Evolutionary conservation across 2,329 filamentous ascomycete species (phyloP).

Genomic region (Ampelomyces quisqualis): DNA sequence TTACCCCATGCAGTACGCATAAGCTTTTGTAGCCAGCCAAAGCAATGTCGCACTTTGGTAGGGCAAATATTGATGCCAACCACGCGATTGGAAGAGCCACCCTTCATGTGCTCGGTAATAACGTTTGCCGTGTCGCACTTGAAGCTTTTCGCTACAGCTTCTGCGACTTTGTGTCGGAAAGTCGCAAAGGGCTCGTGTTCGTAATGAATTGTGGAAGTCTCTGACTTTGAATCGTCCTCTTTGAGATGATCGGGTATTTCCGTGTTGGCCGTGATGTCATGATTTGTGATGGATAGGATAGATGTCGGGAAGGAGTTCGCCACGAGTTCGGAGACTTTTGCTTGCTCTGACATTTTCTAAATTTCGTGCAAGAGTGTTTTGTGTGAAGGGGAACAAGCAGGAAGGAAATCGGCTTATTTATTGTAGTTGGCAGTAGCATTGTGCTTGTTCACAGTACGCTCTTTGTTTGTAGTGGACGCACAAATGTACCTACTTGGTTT

Average conservation of each 20-base stretch:
- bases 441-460: not conserved
- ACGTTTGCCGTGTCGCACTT: not conserved
- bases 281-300: not conserved
- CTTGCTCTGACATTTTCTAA: too few species aligned
- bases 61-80: conserved; percentile 13
- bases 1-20: not conserved
- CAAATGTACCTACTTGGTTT: too few species aligned
- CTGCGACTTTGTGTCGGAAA: conserved; percentile 1
- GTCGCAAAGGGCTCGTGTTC: conserved; percentile 2
- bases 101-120: conserved; percentile 19
- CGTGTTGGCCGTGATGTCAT: not conserved
- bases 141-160: not conserved
- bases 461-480: not conserved
- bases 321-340: too few species aligned
- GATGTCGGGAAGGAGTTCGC: not conserved
- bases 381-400: too few species aligned
- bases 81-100: conserved; percentile 26
- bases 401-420: not conserved
- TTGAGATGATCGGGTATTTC: not conserved
- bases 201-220: not conserved
- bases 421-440: not conserved
- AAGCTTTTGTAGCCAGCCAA: not conserved
- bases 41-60: conserved; percentile 1
- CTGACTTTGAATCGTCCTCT: not conserved
- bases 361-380: too few species aligned